Evolutionary conservation across 805 yeast species (phyloP).

Genomic region (Candida patagonica): DNA sequence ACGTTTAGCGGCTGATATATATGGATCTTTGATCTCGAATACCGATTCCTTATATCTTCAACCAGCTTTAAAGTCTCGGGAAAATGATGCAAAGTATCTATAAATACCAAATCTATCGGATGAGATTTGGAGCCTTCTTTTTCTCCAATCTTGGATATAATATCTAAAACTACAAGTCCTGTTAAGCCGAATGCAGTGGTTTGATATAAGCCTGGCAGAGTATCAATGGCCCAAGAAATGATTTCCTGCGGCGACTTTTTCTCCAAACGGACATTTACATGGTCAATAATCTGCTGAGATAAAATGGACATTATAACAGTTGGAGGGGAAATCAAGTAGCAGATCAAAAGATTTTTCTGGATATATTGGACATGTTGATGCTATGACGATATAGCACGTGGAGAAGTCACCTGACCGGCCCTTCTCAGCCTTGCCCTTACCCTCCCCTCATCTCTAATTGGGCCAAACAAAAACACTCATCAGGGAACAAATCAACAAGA

Average conservation of each 20-base stretch:
- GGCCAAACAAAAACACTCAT: no score
- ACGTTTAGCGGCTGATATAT: conserved; percentile 58
- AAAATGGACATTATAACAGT: not conserved
- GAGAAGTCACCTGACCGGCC: no score
- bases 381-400: no score
- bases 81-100: conserved; percentile 89
- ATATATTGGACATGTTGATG: no score
- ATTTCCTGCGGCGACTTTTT: conserved; percentile 58
- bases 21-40: conserved; percentile 48
- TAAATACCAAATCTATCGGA: conserved; percentile 67
- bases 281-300: not conserved
- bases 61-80: conserved; percentile 84
- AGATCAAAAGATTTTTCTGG: no score
- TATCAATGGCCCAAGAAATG: conserved; percentile 70
- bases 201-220: conserved; percentile 76
- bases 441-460: no score
- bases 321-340: no score
- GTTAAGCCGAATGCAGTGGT: conserved; percentile 95
- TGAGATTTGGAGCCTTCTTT: conserved; percentile 14
- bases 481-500: no score
- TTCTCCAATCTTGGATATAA: conserved; percentile 47
- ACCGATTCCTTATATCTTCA: conserved; percentile 44
- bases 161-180: conserved; percentile 81
- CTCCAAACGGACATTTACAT: conserved; percentile 50
- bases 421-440: no score